These are phyloP conservation scores for Kingdonia uniflora DNA, from an alignment of 164 flowering plant species.

Conservation along the genomic window DNA sequence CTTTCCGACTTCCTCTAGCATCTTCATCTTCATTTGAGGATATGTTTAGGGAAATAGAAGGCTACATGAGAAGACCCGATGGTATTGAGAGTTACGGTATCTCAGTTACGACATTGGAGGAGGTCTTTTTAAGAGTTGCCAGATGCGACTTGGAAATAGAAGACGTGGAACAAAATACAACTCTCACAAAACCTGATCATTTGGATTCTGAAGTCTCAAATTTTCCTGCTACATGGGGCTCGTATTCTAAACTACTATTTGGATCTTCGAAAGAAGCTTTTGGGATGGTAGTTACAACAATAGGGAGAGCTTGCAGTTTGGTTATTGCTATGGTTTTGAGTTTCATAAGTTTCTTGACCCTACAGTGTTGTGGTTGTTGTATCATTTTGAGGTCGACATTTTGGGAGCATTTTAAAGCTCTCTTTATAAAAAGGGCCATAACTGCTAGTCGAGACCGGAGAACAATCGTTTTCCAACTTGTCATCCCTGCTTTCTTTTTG, in stretches of 20 bases:
- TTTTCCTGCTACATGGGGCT: constrained; percentile 18
- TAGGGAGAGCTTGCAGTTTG: constrained; percentile 38
- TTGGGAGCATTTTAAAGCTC: constrained; percentile 78
- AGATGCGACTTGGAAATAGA: constrained; percentile 53
- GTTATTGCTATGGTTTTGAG: constrained; percentile 32
- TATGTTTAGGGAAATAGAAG: constrained; percentile 91
- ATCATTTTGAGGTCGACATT: constrained; percentile 52
- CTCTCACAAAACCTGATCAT: constrained; percentile 18
- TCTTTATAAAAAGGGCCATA: constrained; percentile 71
- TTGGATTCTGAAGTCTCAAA: constrained; percentile 21
- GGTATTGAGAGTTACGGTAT: constrained; percentile 96
- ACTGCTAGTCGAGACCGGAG: constrained; percentile 79
- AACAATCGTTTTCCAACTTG: constrained; percentile 85
- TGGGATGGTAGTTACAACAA: constrained; percentile 22
- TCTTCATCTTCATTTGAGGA: constrained; percentile 77
- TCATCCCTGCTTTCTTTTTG: constrained; percentile 85
- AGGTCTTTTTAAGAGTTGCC: constrained; percentile 92
- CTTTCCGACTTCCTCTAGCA: constrained; percentile 90
- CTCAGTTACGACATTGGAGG: constrained; percentile 95
- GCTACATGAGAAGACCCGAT: constrained; percentile 40
- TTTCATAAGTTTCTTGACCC: constrained; percentile 40
- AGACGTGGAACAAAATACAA: constrained; percentile 15
- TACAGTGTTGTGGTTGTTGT: constrained; percentile 58
- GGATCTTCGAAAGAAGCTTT: constrained; percentile 28
- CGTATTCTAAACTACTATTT: constrained; percentile 24